Percentiles rank a stretch among this genome's conserved stretches.
phyloP scores from a whole-genome alignment of 768 basidiomycete species.

The Cytidiella melzeri region DNA sequence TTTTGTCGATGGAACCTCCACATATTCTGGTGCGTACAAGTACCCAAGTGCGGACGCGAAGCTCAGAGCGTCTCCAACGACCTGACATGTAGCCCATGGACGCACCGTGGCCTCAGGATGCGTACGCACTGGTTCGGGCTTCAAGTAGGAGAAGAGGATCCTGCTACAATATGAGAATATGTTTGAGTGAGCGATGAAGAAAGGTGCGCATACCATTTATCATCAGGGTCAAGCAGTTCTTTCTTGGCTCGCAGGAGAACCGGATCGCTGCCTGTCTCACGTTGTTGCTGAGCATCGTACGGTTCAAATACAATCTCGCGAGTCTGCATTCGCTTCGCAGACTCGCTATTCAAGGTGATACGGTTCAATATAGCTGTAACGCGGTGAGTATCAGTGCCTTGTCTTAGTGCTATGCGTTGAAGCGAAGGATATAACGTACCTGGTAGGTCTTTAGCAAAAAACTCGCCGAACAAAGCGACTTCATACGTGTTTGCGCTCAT shows the following conservation, averaged over 20 bases:
- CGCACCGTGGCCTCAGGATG: conserved; percentile 85
- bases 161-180: conserved; percentile 30
- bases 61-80: conserved; percentile 72
- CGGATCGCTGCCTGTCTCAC: conserved; percentile 59
- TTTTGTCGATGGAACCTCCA: neutral
- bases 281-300: conserved; percentile 55
- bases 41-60: conserved; percentile 81
- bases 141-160: conserved; percentile 74
- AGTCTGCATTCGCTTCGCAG: conserved; percentile 64
- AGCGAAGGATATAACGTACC: conserved; percentile 7
- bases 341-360: conserved; percentile 77
- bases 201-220: conserved; percentile 49
- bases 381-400: neutral
- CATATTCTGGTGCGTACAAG: conserved; percentile 35
- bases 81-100: conserved; percentile 76
- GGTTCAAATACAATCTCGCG: conserved; percentile 83
- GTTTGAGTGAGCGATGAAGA: neutral
- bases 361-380: conserved; percentile 66
- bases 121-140: conserved; percentile 77
- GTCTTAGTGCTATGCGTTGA: neutral
- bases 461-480: conserved; percentile 78
- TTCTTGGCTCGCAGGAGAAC: conserved; percentile 68
- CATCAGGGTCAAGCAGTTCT: conserved; percentile 55
- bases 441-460: conserved; percentile 64
- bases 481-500: conserved; percentile 55